Base-by-base conservation (phyloP, 192 early-diverging fungal genomes). In the Coemansia sp. region DNA sequence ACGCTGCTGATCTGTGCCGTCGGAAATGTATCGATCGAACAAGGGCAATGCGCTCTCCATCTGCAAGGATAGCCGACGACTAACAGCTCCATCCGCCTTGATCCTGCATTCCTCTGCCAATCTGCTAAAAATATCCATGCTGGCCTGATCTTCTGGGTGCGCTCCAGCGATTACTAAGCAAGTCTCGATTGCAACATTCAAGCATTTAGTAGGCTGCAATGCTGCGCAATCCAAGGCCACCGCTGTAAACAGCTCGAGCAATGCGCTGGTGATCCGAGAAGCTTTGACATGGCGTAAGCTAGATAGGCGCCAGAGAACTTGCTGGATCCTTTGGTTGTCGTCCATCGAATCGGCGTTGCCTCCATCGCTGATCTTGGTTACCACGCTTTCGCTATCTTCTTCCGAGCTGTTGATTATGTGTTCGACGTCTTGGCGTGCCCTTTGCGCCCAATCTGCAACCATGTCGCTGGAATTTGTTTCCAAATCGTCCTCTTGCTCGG, bases 261-360 rank as follows among this genome's bases (percentile, higher is more conserved):
- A 37, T 7, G 71, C 59, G 4, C n/a, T 16, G 16, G 58, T 20
- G 4, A 66, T 55, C 20, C 26, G 42, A 0, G 34, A 10, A 5
- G 58, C 35, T 4, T 68, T 64, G 12, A 64, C 57, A 28, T 74
- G 67, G 2, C 77, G 63, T 31, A 79, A 65, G 13, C 68, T 61
- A 0, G 77, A 63, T 25, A 79, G 55, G 4, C 72, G 61, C 68
- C 77, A 72, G 53, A 79, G 62, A 2, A 79, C 53, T 16, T 64
- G 77, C 49, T 51, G 61, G 16, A 78, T 16, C 15, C 48, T 29
- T 13, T 55, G 60, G 28, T 31, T 45, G 13, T 66, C 53, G 1
- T 48, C 52, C 43, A 46, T n/a, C 10, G 58, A 28, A 0, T 29
- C 53, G 23, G 59, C 6, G 6, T 21, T 46, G 5, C 43, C 35